Percentiles rank a stretch among this genome's conserved stretches.
These are phyloP conservation scores for Metroxylon sagu DNA, from an alignment of 176 grass and related monocot genomes.

Conservation along the genomic window DNA sequence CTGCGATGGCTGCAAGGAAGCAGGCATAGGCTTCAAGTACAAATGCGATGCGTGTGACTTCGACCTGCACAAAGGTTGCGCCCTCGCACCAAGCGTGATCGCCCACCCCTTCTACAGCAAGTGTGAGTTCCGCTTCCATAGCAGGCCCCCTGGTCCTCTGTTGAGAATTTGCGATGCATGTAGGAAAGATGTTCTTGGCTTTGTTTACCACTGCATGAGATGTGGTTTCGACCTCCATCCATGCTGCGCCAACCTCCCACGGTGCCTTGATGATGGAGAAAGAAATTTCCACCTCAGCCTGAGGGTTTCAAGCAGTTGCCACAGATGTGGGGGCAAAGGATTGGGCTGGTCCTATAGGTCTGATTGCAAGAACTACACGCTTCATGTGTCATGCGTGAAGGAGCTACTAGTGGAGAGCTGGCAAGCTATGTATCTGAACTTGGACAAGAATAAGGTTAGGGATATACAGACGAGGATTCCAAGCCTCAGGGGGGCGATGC, in stretches of 20 bases:
- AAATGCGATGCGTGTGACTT: constrained; percentile 24
- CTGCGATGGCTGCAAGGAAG: constrained; percentile 29
- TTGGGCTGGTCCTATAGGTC: constrained; percentile 28
- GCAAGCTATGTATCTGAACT: constrained; percentile 22
- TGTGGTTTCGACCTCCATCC: constrained; percentile 30
- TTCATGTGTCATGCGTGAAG: constrained; percentile 34
- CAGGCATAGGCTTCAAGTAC: constrained; percentile 34
- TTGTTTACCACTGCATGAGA: constrained; percentile 23
- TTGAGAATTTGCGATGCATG: constrained; percentile 24
- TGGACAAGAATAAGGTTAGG: not conserved
- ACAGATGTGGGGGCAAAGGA: constrained; percentile 25
- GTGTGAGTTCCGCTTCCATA: constrained; percentile 24
- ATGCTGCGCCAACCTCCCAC: constrained; percentile 28
- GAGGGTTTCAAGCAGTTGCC: constrained; percentile 18
- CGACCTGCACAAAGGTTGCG: constrained; percentile 30
- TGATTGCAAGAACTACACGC: constrained; percentile 25
- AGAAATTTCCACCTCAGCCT: constrained; percentile 19
- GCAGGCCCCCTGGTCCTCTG: constrained; percentile 8
- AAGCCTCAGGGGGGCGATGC: constrained; percentile 14
- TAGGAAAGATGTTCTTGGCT: constrained; percentile 20
- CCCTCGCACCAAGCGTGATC: constrained; percentile 22
- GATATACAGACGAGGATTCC: constrained; percentile 12
- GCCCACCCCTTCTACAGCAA: constrained; percentile 23
- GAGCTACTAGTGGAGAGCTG: constrained; percentile 32
- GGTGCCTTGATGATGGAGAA: constrained; percentile 21